phyloP scores from a whole-genome alignment of 352 stramenopile genomes.

The Globisporangium yorkense region DNA sequence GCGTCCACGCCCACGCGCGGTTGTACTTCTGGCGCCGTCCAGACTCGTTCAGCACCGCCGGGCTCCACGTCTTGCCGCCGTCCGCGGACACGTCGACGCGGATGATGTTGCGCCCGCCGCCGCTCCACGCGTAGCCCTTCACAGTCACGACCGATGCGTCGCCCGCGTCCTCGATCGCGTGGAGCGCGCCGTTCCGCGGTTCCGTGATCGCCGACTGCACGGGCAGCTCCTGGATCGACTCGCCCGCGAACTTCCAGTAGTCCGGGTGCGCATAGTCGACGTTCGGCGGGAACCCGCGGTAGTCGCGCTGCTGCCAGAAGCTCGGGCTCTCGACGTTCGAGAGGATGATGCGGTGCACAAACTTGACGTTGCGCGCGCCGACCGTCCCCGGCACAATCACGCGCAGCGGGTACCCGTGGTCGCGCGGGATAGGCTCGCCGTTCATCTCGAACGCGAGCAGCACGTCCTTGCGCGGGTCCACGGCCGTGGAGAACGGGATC shows the following conservation, averaged over 20 bases:
- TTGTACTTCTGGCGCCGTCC: conserved; percentile 71
- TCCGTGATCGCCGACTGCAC: conserved; percentile 89
- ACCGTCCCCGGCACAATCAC: conserved; percentile 89
- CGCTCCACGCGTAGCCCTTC: conserved; percentile 92
- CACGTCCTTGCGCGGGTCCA: conserved; percentile 84
- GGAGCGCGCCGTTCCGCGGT: conserved; percentile 67
- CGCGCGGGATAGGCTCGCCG: conserved; percentile 56
- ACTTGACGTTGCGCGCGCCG: conserved; percentile 92
- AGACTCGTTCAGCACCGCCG: conserved; percentile 66
- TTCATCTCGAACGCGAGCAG: conserved; percentile 97
- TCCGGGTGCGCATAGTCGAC: conserved; percentile 77
- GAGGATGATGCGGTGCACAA: conserved; percentile 82
- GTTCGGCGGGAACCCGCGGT: conserved; percentile 86
- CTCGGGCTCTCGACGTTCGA: conserved; percentile 71
- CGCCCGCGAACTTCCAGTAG: conserved; percentile 75
- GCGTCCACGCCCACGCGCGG: conserved; percentile 93
- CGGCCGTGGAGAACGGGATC: conserved; percentile 85
- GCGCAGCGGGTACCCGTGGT: conserved; percentile 94
- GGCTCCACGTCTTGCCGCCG: conserved; percentile 91
- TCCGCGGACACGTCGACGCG: conserved; percentile 95
- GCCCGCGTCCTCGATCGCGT: conserved; percentile 40
- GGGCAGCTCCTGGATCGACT: conserved; percentile 89
- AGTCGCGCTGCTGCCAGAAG: conserved; percentile 93
- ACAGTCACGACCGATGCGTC: conserved; percentile 61
- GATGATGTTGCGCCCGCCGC: conserved; percentile 93